Base-by-base conservation (phyloP, 371 early-diverging fungal species). In the Mucor mucedo region DNA sequence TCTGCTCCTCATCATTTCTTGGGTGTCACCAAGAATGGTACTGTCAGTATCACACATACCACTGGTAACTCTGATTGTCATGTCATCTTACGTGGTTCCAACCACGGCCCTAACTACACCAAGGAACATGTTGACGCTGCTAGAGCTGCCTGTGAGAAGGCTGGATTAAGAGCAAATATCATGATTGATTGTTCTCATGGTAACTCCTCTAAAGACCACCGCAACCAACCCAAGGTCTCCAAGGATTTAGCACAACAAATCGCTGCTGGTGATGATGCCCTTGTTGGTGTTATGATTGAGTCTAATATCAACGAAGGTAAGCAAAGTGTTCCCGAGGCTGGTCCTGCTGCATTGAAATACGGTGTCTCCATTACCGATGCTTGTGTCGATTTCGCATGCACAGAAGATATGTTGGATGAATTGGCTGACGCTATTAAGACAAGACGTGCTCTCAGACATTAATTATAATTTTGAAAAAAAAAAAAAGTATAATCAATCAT, bases 261-360 rank as follows among this genome's bases (percentile, higher is more conserved):
- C 42, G 75, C 88, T 11, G 76, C 70, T 21, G 93, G 93, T n/a
- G 86, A 91, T 62, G 64, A 76, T 30, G 71, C 88, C 49, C 88
- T 96, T 33, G 68, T 89, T 49, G 97, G 97, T 52, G 90, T 97
- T 21, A 98, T 98, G 98, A 91, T 98, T 60, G 98, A 98, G 77
- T 90, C 91, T 27, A 90, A 98, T 60, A 70, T 96, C 39, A 75
- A 85, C 59, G 97, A 93, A 72, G 95, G 95, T 30, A 87, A 89
- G 47, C 94, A 94, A 77, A 83, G 83, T 56, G 85, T 94, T n/a
- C 89, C 92, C 38, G 62, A 73, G 6, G 84, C 82, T 47, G 93
- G 92, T 9, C 83, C 85, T 35, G 71, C 75, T 32, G 84, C 80
- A 13, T 79, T 94, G 45, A 86, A 84, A 65, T 93, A 93, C 66